Evolutionary conservation across 2,329 filamentous ascomycete species (phyloP).

Genomic region (Beauveria australis): DNA sequence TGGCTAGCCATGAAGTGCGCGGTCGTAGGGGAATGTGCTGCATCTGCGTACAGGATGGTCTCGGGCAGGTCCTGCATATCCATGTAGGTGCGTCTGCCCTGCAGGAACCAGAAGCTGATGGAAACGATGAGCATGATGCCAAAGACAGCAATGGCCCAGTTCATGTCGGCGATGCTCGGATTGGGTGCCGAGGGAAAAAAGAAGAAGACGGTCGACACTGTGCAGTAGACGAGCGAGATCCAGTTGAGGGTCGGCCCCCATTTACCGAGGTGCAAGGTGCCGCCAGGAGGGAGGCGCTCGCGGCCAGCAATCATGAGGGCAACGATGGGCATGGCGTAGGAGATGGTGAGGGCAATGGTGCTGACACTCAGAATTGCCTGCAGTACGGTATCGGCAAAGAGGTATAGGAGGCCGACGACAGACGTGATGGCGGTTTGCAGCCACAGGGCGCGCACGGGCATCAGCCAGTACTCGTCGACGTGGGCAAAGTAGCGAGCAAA

Average conservation of each 20-base stretch:
- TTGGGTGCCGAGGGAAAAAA: constrained; percentile 41
- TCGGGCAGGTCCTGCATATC: constrained; percentile 14
- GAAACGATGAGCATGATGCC: constrained; percentile 45
- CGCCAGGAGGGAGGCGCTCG: constrained; percentile 39
- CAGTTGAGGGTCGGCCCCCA: constrained; percentile 37
- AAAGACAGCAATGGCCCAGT: constrained; percentile 49
- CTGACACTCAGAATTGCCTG: constrained; percentile 46
- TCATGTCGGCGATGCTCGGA: constrained; percentile 42
- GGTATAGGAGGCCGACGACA: constrained; percentile 45
- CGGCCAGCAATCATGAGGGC: constrained; percentile 41
- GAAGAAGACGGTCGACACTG: constrained; percentile 46
- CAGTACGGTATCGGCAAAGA: constrained; percentile 45
- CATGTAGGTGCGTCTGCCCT: constrained; percentile 30
- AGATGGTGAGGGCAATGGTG: constrained; percentile 48
- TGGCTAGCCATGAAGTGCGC: neutral
- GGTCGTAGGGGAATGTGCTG: neutral
- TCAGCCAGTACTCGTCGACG: constrained; percentile 39
- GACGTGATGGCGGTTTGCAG: constrained; percentile 36
- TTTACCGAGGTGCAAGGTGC: constrained; percentile 35
- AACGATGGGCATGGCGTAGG: constrained; percentile 38
- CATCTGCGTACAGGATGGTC: constrained; percentile 13
- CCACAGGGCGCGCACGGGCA: constrained; percentile 44
- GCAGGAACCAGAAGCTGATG: constrained; percentile 41
- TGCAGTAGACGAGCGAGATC: constrained; percentile 43
- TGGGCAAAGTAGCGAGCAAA: constrained; percentile 36